These are phyloP conservation scores for Phytophthora sansomeana DNA, from an alignment of 352 stramenopile genomes.

Conservation along the genomic window DNA sequence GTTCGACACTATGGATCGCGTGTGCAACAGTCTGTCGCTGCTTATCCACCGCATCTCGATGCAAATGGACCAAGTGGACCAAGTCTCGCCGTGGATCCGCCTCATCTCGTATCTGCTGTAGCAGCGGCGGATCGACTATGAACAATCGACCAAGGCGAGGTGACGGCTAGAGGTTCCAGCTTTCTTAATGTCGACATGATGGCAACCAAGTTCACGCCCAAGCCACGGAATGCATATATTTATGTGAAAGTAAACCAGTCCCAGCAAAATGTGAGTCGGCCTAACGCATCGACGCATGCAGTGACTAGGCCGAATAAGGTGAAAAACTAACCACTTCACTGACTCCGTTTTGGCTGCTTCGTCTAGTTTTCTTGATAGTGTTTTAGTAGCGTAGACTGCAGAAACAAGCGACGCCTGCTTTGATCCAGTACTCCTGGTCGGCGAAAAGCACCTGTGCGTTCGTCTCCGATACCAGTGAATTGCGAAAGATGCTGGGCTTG, in stretches of 20 bases:
- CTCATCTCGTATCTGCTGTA: slow-evolving; percentile 69
- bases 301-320: slow-evolving; percentile 15
- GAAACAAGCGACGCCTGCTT: slow-evolving; percentile 95
- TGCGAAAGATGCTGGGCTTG: slow-evolving; percentile 81
- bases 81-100: slow-evolving; percentile 63
- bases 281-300: background rate
- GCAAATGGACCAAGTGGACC: slow-evolving; percentile 63
- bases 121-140: background rate
- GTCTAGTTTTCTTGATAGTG: background rate
- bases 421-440: slow-evolving; percentile 96
- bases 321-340: slow-evolving; percentile 15
- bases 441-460: slow-evolving; percentile 91
- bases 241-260: slow-evolving; percentile 38
- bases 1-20: slow-evolving; percentile 59
- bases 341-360: too few species aligned
- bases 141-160: slow-evolving; percentile 3
- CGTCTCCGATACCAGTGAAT: slow-evolving; percentile 93
- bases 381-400: slow-evolving; percentile 92
- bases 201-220: slow-evolving; percentile 5
- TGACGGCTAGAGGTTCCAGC: background rate
- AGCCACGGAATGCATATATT: slow-evolving; percentile 41
- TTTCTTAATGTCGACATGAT: background rate
- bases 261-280: slow-evolving; percentile 10
- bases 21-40: slow-evolving; percentile 69
- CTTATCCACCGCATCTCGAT: slow-evolving; percentile 74